Evolutionary conservation across 192 early-diverging fungal species (phyloP).

Genomic region (Coemansia sp.): DNA sequence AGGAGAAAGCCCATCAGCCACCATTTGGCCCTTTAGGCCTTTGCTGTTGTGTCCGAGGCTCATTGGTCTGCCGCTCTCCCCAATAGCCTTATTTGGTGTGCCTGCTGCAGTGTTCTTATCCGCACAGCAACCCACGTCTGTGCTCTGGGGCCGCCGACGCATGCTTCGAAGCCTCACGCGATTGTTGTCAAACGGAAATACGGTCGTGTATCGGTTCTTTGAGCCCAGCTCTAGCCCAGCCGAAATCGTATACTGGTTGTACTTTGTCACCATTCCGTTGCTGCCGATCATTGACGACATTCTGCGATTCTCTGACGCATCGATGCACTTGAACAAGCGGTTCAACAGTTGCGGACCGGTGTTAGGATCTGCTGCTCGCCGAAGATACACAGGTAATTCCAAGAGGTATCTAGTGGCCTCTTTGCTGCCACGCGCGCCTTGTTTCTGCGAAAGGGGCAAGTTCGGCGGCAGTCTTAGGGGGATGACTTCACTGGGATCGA

Average conservation of each 20-base stretch:
- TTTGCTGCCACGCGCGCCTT: neutral
- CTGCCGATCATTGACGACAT: conserved; percentile 68
- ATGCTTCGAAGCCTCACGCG: conserved; percentile 54
- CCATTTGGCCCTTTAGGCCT: conserved; percentile 43
- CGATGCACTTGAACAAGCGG: conserved; percentile 58
- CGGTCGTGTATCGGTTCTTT: conserved; percentile 86
- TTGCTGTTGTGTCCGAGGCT: conserved; percentile 10
- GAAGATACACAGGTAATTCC: conserved; percentile 34
- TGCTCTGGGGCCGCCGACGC: conserved; percentile 19
- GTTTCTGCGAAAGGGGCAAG: neutral
- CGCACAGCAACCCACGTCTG: neutral
- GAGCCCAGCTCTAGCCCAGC: conserved; percentile 64
- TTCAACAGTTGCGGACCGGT: conserved; percentile 35
- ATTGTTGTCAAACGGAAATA: conserved; percentile 78
- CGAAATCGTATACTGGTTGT: conserved; percentile 70
- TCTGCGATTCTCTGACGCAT: conserved; percentile 68
- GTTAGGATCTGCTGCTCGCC: conserved; percentile 23
- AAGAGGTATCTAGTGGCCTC: conserved; percentile 27
- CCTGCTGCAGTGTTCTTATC: neutral
- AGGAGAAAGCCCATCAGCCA: conserved; percentile 25
- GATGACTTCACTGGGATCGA: conserved; percentile 34
- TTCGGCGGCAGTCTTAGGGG: conserved; percentile 45
- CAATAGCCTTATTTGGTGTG: neutral
- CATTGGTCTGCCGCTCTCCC: conserved; percentile 12
- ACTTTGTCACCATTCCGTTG: conserved; percentile 53